Evolutionary conservation across 306 rosid species (phyloP).

Genomic region (Psophocarpus tetragonolobus): DNA sequence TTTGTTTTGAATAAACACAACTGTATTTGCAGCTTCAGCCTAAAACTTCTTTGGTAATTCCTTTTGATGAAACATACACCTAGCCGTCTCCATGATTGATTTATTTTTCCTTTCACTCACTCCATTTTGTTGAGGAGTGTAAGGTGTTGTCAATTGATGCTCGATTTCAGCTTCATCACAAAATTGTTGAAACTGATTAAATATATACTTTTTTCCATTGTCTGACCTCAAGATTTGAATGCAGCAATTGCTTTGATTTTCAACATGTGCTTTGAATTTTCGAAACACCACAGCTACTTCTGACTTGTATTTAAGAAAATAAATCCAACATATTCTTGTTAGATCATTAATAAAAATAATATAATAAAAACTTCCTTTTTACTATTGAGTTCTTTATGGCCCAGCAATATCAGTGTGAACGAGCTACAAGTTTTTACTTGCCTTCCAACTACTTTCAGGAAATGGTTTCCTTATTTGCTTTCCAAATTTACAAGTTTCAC

Average conservation of each 20-base stretch:
- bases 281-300: background rate
- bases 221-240: background rate
- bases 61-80: background rate
- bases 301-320: background rate
- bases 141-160: background rate
- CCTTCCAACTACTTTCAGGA: background rate
- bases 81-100: background rate
- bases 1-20: background rate
- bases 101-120: background rate
- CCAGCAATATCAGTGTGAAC: background rate
- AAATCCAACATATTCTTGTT: background rate
- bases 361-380: background rate
- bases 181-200: background rate
- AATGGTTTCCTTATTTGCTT: background rate
- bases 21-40: background rate
- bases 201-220: background rate
- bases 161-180: background rate
- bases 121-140: background rate
- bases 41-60: background rate
- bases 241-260: background rate
- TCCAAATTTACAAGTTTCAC: background rate
- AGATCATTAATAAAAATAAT: background rate
- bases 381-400: background rate
- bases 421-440: background rate
- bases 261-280: background rate